Evolutionary conservation across 2,329 filamentous ascomycete species (phyloP).

Genomic region (Trichophaea hybrida): DNA sequence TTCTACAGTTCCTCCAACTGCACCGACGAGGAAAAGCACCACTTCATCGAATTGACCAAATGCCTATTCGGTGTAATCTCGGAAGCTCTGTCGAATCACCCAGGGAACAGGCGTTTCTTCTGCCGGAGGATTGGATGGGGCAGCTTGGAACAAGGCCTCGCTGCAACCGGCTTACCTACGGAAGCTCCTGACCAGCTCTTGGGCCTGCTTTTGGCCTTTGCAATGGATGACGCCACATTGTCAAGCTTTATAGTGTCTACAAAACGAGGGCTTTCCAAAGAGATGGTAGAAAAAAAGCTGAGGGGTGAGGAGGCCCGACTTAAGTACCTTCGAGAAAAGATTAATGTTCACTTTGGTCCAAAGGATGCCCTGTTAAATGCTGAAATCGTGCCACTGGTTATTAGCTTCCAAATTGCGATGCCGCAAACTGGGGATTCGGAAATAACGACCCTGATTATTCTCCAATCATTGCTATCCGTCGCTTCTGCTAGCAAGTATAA

Average conservation of each 20-base stretch:
- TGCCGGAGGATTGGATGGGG: constrained; percentile 64
- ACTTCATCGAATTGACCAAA: constrained; percentile 55
- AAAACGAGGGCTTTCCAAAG: constrained; percentile 14
- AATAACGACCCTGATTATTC: constrained; percentile 45
- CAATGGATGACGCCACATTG: constrained; percentile 61
- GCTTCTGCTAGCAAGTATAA: constrained; percentile 52
- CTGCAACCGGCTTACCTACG: constrained; percentile 49
- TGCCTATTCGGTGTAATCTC: constrained; percentile 59
- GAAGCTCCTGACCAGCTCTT: constrained; percentile 65
- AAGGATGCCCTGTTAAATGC: constrained; percentile 32
- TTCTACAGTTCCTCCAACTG: constrained; percentile 57
- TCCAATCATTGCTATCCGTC: constrained; percentile 47
- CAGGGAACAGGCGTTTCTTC: constrained; percentile 83
- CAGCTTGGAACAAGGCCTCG: constrained; percentile 57
- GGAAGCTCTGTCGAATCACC: constrained; percentile 59
- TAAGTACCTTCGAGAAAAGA: constrained; percentile 21
- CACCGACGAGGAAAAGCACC: constrained; percentile 46
- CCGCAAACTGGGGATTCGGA: constrained; percentile 28
- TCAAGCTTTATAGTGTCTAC: constrained; percentile 20
- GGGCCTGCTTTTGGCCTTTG: constrained; percentile 67
- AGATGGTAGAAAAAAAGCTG: neutral
- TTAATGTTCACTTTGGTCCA: constrained; percentile 25
- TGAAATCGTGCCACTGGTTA: constrained; percentile 33
- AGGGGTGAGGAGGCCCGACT: constrained; percentile 4
- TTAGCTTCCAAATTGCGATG: constrained; percentile 26